Evolutionary conservation across 768 basidiomycete species (phyloP), one percentile per base, ranked within the genome.

Genomic region (Mycena floridula): DNA sequence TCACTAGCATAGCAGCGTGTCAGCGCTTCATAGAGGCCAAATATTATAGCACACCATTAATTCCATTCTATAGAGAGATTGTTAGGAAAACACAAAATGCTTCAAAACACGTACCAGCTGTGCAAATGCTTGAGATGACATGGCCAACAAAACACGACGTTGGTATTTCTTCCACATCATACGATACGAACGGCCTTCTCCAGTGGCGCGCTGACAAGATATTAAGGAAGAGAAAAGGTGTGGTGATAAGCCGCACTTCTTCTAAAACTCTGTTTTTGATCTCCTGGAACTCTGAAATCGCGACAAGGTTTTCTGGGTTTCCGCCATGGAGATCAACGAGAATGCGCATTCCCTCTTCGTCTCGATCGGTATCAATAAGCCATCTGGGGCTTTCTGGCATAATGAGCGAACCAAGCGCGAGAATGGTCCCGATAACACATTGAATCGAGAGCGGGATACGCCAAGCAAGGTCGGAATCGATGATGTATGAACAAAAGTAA

Each of bases 111-210:
- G 48, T 50, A 91, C 92, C 57, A 96, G 68, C 59, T 96, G 94
- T 35, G 94, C 94, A 64, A 96, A 95, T 32, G 89, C 88, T 61
- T 96, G 94, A 44, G 90, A 90, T 16, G 87, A 89, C 89, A 94
- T 94, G 13, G 94, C 94, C 37, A 97, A 77, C 50, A 96, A 60
- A 9, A 98, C 92, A 25, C 93, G 74, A 24, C 83, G 81, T 56
- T 85, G 85, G 60, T 97, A 96, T 54, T 78, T 76, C 53, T 63
- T 79, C 91, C 93, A 97, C 82, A 98, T 88, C 28, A 73, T 72
- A 24, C 58, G 55, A 63, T 98, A 98, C 2, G 81, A 75, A 38
- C 90, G 75, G 36, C 70, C 83, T 50, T 86, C 89, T 20, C 82
- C 85, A 22, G 79, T 76, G 39, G 82, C 80, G 12, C 87, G 81